phyloP scores from a whole-genome alignment of 768 basidiomycete genomes.

The Lactarius psammicola region DNA sequence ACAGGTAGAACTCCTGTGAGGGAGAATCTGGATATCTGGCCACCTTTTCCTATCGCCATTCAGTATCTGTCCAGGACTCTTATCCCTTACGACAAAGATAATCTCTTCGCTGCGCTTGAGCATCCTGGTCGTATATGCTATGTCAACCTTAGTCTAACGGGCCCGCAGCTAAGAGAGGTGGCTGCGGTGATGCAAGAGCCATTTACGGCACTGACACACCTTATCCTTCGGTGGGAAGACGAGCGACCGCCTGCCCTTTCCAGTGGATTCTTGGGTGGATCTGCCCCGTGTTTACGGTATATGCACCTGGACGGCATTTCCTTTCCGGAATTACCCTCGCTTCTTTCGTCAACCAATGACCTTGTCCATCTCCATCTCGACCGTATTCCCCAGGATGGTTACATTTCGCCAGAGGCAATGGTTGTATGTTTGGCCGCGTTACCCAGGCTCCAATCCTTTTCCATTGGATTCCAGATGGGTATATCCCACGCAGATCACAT shows the following conservation, averaged over 20 bases:
- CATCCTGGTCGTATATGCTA: not conserved
- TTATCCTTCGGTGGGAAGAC: not conserved
- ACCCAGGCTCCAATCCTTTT: not conserved
- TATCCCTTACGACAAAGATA: not conserved
- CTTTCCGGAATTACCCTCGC: not conserved
- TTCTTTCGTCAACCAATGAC: not conserved
- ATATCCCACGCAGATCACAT: not conserved
- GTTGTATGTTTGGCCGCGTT: not conserved
- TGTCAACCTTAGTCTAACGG: not conserved
- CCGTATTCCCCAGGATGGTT: not conserved
- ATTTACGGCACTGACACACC: not conserved
- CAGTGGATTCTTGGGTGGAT: not conserved
- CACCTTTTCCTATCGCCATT: constrained; percentile 1
- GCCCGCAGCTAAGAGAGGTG: not conserved
- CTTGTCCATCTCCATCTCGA: not conserved
- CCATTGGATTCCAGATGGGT: not conserved
- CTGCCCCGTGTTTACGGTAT: not conserved
- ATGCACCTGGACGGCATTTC: not conserved
- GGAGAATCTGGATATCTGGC: not conserved
- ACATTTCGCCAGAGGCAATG: not conserved
- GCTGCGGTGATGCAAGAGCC: not conserved
- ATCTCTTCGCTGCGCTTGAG: not conserved
- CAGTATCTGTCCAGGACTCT: no score
- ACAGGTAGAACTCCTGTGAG: constrained; percentile 9
- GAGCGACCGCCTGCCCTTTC: not conserved